Conservation (phyloP, 306 rosid species). For the Vigna reflexopilosa region DNA sequence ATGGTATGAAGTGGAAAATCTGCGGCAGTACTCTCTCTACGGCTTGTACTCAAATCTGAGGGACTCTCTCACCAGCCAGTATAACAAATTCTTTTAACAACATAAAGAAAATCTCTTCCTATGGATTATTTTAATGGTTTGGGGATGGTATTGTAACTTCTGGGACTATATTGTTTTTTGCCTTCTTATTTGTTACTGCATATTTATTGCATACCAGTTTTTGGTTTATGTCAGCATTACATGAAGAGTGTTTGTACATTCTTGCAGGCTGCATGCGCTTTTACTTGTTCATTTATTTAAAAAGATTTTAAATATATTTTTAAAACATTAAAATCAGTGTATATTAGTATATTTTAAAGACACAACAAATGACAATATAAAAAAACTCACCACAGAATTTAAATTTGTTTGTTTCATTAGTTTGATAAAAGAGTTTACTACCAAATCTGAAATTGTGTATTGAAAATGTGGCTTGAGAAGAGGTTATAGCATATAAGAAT, state of each 20-base stretch:
- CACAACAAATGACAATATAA: too few relatives aligned
- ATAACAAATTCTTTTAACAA: conserved; percentile 58
- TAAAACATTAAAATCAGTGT: too few relatives aligned
- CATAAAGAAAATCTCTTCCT: background rate
- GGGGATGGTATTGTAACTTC: conserved; percentile 30
- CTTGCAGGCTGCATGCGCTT: background rate
- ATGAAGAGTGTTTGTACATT: conserved; percentile 11
- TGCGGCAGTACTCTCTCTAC: conserved; percentile 73
- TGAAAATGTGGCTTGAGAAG: background rate
- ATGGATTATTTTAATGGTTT: conserved; percentile 23
- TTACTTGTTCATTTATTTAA: background rate
- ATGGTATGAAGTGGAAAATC: conserved; percentile 78
- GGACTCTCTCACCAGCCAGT: conserved; percentile 70
- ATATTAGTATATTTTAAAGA: too few relatives aligned
- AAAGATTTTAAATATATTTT: too few relatives aligned
- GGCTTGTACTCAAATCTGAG: conserved; percentile 69
- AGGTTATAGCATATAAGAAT: background rate
- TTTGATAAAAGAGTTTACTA: background rate
- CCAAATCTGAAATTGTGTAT: background rate
- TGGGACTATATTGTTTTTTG: background rate
- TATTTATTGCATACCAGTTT: background rate
- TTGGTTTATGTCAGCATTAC: conserved; percentile 5
- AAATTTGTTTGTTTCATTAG: background rate
- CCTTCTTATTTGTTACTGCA: background rate
- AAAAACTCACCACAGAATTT: too few relatives aligned